Base-by-base conservation (phyloP, 768 basidiomycete species). In the Botryobasidium botryosum region DNA sequence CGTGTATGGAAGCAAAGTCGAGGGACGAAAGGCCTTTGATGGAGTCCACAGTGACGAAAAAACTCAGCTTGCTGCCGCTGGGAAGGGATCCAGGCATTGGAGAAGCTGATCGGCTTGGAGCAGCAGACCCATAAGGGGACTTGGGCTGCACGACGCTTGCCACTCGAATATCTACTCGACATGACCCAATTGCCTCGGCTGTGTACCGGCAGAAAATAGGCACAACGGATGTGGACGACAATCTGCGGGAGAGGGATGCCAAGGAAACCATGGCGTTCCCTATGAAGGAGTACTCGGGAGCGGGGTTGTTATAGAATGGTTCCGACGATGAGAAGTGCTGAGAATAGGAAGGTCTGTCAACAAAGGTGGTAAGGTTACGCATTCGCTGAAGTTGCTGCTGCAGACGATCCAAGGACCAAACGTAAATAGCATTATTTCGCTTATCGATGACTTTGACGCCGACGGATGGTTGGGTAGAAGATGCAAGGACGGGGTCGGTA, bases 191-290 rank as follows among this genome's bases (percentile, higher is more conserved):
- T 1, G 91, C 91, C 57, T 96, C 92, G 38, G 86, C 72, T 1
- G 90, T 94, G 56, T 91, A 92, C 26, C 83, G 76, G 57, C 87
- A 92, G 59, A 87, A 86, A 56, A 99, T 88, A 1, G 90, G 88
- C 13, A 84, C 74, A 0, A 69, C 72, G n/a, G 75, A 76, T 2
- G 71, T 68, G 1, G 77, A 81, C 2, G 84, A 79, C 29, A 85
- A 64, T 44, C 75, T 69, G 33, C 85, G 77, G 10, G 75, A 77
- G 37, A 97, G 68, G 2, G 88, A 77, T 0, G 80, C 75, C 21
- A 99, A 69, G 12, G 85, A 83, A 44, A 91, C 67, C 25, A 83
- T 62, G 1, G 84, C 80, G 53, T 84, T 81, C 46, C 91, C 94
- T 45, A 99, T 77, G 60, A 91, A 92, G 5, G 88, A 92, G 59